These are phyloP conservation scores for Cytospora mali DNA, from an alignment of 2,329 filamentous ascomycete species.

Conservation along the genomic window DNA sequence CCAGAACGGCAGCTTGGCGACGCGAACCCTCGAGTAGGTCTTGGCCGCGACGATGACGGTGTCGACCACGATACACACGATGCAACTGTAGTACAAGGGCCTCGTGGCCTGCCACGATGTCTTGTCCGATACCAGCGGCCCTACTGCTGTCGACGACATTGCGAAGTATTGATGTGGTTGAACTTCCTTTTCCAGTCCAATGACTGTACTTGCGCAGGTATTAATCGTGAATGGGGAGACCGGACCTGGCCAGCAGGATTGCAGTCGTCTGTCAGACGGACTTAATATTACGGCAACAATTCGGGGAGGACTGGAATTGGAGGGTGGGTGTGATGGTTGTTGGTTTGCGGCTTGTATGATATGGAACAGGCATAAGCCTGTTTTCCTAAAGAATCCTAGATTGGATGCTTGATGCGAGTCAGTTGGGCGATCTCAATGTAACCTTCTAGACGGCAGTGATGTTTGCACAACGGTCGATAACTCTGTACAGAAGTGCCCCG, in stretches of 20 bases:
- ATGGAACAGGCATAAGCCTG: background rate
- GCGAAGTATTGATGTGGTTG: background rate
- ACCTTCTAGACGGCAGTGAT: background rate
- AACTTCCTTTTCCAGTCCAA: background rate
- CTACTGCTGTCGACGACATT: background rate
- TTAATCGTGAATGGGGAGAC: background rate
- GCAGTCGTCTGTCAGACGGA: background rate
- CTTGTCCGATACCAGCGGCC: constrained; percentile 20
- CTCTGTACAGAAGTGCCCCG: background rate
- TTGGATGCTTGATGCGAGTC: background rate
- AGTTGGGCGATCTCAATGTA: background rate
- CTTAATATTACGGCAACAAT: background rate
- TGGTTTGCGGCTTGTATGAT: no score
- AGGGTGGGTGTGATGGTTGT: background rate
- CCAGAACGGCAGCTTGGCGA: constrained; percentile 24
- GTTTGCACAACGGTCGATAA: background rate
- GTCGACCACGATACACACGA: constrained; percentile 19
- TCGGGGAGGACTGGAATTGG: background rate
- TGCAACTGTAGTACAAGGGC: constrained; percentile 14
- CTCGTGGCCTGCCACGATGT: constrained; percentile 22
- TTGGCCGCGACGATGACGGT: constrained; percentile 25
- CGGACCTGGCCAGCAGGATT: background rate
- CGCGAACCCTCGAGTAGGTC: constrained; percentile 19
- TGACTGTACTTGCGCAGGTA: no score
- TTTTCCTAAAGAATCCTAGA: background rate